These are phyloP conservation scores for Aspergillus glaucus DNA, from an alignment of 2,329 filamentous ascomycete species.

Conservation along the genomic window DNA sequence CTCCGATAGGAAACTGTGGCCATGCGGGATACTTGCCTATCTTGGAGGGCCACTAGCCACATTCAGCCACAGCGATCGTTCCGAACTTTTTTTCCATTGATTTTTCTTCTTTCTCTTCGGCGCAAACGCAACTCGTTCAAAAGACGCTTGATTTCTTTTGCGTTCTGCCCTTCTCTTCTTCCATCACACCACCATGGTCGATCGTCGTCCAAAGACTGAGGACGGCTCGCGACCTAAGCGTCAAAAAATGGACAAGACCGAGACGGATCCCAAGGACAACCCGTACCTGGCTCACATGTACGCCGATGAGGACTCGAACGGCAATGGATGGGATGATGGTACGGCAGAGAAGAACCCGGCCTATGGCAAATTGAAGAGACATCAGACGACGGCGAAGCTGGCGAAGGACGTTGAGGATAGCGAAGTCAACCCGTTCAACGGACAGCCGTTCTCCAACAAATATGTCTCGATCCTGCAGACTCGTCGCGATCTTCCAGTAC, in stretches of 20 bases:
- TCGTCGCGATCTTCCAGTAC: conserved; percentile 79
- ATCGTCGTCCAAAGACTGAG: conserved; percentile 49
- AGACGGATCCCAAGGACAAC: conserved; percentile 57
- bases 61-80: not conserved
- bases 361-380: conserved; percentile 64
- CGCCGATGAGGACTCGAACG: conserved; percentile 44
- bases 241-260: conserved; percentile 45
- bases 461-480: conserved; percentile 88
- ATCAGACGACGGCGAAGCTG: conserved; percentile 71
- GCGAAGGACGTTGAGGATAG: conserved; percentile 71
- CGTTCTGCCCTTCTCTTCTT: conserved; percentile 9
- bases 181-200: conserved; percentile 43
- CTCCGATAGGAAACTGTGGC: conserved; percentile 17
- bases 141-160: conserved; percentile 3
- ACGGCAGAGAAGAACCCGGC: conserved; percentile 35
- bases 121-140: not conserved
- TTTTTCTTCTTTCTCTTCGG: conserved; percentile 5
- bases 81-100: not conserved
- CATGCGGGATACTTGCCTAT: conserved; percentile 27
- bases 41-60: conserved; percentile 6
- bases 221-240: conserved; percentile 48
- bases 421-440: conserved; percentile 79
- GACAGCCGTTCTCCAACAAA: conserved; percentile 65
- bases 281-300: conserved; percentile 91
- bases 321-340: conserved; percentile 17